Evolutionary conservation across 352 stramenopile genomes (phyloP), one percentile per base, ranked within the genome.

Genomic region (Globisporangium cylindrosporum): DNA sequence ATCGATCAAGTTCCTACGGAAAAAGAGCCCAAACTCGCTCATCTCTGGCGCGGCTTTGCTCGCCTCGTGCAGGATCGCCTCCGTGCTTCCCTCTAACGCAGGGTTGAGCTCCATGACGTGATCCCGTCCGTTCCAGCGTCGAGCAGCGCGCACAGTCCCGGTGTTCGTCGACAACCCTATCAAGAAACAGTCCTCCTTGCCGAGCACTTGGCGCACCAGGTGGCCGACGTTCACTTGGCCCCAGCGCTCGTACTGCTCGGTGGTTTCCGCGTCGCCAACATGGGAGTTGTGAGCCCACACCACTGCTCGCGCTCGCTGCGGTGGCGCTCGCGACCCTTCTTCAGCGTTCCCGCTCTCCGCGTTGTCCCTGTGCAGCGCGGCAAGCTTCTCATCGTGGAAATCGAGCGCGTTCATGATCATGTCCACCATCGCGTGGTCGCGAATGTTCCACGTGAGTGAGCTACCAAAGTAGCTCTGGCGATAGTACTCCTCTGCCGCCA

Each of bases 231-330:
- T 80, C 41, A 73, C 73, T 66, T 78, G 73, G 29, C 68, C 62
- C 48, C 32, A 64, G 7, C 49, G 36, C 65, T 64, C 54, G 8
- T 72, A 70, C 51, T 74, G 59, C 36, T 76, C 73, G 0, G 71
- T 78, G 27, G 74, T 71, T 1, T 53, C 53, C 1, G 62, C 70
- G 27, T 78, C 74, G 20, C 74, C 74, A 49, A 80, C 66, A 51
- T 80, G 74, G 15, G 68, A 78, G 43, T 80, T 80, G 66, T 80
- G 74, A 27, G 71, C 71, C 74, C 74, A 80, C n/a, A 80, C 69
- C 15, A 80, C 60, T 0, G 73, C 73, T 14, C 69, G 65, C 8
- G 69, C 46, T n/a, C 14, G 25, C 15, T n/a, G 27, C 18, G 46
- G 25, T 2, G 63, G 32, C 41, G 51, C 55, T 62, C 58, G 18